Evolutionary conservation across 2,329 filamentous ascomycete species (phyloP), one percentile per base, ranked within the genome.

Genomic region (Aspergillus quadricinctus): DNA sequence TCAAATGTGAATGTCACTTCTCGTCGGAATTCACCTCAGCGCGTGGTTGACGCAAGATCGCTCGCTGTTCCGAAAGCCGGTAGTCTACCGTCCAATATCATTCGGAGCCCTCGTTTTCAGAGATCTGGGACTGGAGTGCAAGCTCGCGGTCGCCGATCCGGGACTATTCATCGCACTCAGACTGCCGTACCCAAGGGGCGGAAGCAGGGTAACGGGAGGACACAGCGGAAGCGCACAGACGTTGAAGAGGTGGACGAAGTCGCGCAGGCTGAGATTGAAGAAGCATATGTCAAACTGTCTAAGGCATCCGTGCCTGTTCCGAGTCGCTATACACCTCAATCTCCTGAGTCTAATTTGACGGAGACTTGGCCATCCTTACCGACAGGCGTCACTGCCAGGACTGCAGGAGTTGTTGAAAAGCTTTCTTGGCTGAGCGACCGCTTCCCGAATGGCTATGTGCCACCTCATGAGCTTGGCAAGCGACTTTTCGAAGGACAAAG

Each of bases 331-430:
- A 64, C 66, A 45, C 74, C 74, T 14, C 59, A 67, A 21, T 59
- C 67, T 4, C 69, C 73, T 55, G 63, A 66, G 29, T 65, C 68
- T 17, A 68, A 64, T 37, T 49, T 76, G 53, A 67, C 62, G 50
- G 65, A 72, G 28, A 76, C 73, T 10, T 76, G 74, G 74, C 74
- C 74, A 21, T 66, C 72, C 28, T 56, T 77, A 8, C 72, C 74
- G 1, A 70, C 69, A 2, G 66, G 68, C 37, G 50, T 58, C 7
- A 64, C 64, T 5, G 66, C 65, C 2, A 65, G 63, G 35, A 64
- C 64, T 5, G 67, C 66, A 28, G 66, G 66, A 9, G 61, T 76
- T 25, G 53, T 69, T 27, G 71, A 74, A 50, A 74, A 74, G 57
- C 58, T 77, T 19, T 66, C 68, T 3, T 66, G 58, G 54, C 58